These are phyloP conservation scores for Stevia rebaudiana DNA, from an alignment of 140 eudicot genomes.

Conservation along the genomic window DNA sequence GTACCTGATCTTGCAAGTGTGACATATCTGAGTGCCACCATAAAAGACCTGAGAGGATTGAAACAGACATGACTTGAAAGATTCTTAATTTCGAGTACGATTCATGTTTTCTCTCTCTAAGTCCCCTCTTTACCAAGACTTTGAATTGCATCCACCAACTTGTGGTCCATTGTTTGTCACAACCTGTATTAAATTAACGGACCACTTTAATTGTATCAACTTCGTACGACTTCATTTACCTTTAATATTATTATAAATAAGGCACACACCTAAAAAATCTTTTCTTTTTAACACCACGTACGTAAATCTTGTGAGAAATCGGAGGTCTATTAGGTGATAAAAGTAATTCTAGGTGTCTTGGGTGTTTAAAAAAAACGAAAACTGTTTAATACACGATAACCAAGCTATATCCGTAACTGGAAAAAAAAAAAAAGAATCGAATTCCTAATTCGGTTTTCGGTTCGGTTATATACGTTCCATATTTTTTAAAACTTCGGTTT, in stretches of 20 bases:
- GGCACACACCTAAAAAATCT: background rate
- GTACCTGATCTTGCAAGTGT: constrained; percentile 89
- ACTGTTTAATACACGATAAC: no score
- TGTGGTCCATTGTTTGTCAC: constrained; percentile 68
- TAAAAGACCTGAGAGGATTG: constrained; percentile 74
- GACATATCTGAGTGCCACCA: constrained; percentile 91
- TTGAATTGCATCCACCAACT: constrained; percentile 91
- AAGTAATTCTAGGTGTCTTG: constrained; percentile 54
- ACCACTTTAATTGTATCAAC: no score
- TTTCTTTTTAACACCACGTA: constrained; percentile 2
- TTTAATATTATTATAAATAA: no score
- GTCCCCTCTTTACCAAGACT: constrained; percentile 73
- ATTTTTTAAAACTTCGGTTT: no score
- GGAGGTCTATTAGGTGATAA: constrained; percentile 16
- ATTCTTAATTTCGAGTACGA: constrained; percentile 70
- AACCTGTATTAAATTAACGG: constrained; percentile 53
- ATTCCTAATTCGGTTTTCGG: no score
- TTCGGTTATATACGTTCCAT: no score
- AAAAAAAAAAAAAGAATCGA: no score
- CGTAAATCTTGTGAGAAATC: constrained; percentile 19
- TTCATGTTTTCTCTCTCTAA: constrained; percentile 80
- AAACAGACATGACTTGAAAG: constrained; percentile 88
- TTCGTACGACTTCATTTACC: no score
- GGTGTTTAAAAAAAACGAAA: no score
- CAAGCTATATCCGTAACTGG: no score